Percentiles rank a stretch among this genome's conserved stretches.
phyloP scores from a whole-genome alignment of 768 basidiomycete species.

The Suillus discolor region DNA sequence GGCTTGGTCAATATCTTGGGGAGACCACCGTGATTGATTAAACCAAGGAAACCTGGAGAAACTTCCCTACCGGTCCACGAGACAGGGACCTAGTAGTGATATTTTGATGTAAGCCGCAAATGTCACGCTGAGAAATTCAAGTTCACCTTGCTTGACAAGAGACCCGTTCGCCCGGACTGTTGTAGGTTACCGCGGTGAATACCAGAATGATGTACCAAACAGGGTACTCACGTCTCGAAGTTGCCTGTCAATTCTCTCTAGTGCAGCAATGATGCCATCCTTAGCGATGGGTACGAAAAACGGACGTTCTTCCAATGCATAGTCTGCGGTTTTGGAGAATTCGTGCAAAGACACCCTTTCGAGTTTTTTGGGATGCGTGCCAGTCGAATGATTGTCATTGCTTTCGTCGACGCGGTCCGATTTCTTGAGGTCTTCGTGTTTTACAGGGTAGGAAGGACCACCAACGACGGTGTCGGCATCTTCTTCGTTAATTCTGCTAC shows the following conservation, averaged over 20 bases:
- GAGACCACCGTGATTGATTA: conserved; percentile 81
- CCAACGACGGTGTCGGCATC: conserved; percentile 43
- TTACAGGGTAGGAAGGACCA: conserved; percentile 31
- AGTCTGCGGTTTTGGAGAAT: conserved; percentile 52
- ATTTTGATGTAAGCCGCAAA: neutral
- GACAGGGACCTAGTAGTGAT: conserved; percentile 47
- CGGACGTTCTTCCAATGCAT: conserved; percentile 56
- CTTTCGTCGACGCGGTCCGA: conserved; percentile 20
- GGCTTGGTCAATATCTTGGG: conserved; percentile 76
- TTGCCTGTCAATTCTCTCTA: conserved; percentile 69
- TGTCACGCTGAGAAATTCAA: conserved; percentile 14
- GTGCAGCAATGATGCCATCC: conserved; percentile 66
- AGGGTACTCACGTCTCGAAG: conserved; percentile 49
- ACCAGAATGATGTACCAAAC: neutral
- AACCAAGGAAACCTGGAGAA: conserved; percentile 68
- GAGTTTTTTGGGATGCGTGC: conserved; percentile 12
- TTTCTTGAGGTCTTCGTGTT: conserved; percentile 26
- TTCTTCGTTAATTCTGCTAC: conserved; percentile 44
- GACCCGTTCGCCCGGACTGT: conserved; percentile 55
- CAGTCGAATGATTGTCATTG: conserved; percentile 14
- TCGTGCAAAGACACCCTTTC: conserved; percentile 28
- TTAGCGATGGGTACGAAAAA: conserved; percentile 74
- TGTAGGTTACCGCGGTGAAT: conserved; percentile 7
- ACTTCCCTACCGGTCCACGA: conserved; percentile 75
- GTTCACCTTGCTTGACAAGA: conserved; percentile 65